phyloP scores from a whole-genome alignment of 2,329 filamentous ascomycete genomes.

The Daldinia sp. region DNA sequence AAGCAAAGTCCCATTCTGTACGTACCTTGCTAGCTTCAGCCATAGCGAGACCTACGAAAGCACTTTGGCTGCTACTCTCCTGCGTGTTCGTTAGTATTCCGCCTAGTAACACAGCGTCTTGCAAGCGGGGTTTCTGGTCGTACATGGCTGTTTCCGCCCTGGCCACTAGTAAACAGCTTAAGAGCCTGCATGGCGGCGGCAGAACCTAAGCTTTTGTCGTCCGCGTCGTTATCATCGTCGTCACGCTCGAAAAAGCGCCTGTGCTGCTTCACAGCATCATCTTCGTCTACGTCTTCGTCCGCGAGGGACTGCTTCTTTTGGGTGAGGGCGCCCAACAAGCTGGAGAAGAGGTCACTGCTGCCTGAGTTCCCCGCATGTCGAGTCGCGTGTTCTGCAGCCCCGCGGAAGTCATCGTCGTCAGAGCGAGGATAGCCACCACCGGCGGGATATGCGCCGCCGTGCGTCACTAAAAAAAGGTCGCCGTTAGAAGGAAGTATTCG shows the following conservation, averaged over 20 bases:
- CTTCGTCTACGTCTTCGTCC: constrained; percentile 58
- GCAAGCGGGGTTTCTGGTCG: constrained; percentile 7
- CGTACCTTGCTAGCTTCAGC: constrained; percentile 80
- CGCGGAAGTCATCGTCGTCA: constrained; percentile 58
- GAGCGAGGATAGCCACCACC: constrained; percentile 50
- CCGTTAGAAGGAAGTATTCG: constrained; percentile 2
- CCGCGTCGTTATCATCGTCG: constrained; percentile 55
- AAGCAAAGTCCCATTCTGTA: constrained; percentile 3
- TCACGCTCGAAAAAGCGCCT: constrained; percentile 73
- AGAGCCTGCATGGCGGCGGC: constrained; percentile 84
- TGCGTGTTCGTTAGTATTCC: constrained; percentile 15
- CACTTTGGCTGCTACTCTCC: constrained; percentile 70
- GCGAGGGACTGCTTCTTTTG: constrained; percentile 59
- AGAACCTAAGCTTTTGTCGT: constrained; percentile 66
- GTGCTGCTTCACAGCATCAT: constrained; percentile 77
- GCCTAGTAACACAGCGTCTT: constrained; percentile 32
- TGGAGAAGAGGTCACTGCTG: constrained; percentile 58
- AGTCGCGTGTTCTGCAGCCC: constrained; percentile 58
- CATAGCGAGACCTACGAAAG: constrained; percentile 88
- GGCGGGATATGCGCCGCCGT: constrained; percentile 46
- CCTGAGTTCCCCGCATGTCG: constrained; percentile 57
- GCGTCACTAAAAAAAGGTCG: constrained; percentile 37
- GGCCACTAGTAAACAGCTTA: constrained; percentile 76
- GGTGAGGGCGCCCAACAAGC: constrained; percentile 56
- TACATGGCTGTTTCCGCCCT: constrained; percentile 52